These are phyloP conservation scores for Solioccasus polychromus DNA, from an alignment of 768 basidiomycete species.

Conservation along the genomic window DNA sequence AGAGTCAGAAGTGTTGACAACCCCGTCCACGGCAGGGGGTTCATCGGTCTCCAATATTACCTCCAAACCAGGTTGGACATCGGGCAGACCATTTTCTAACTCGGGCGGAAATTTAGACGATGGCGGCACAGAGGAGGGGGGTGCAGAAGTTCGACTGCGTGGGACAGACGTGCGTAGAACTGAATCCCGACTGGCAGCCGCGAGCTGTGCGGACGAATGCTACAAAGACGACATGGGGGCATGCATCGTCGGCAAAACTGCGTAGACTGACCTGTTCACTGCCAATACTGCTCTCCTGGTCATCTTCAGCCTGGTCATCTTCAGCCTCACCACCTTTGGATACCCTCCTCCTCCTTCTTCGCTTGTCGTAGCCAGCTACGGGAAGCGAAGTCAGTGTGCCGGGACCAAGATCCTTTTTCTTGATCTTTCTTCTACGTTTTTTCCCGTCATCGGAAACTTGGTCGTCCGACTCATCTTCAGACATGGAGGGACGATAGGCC, in stretches of 20 bases:
- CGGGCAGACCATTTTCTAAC: conserved; percentile 26
- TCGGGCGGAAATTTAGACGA: conserved; percentile 21
- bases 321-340: conserved; percentile 41
- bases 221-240: conserved; percentile 4
- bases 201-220: conserved; percentile 25
- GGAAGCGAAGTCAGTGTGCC: conserved; percentile 68
- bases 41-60: conserved; percentile 70
- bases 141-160: conserved; percentile 36
- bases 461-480: conserved; percentile 68
- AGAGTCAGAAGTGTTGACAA: conserved; percentile 21
- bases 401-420: conserved; percentile 48
- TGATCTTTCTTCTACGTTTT: conserved; percentile 49
- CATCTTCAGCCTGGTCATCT: conserved; percentile 44
- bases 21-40: conserved; percentile 30
- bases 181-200: conserved; percentile 37
- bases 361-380: conserved; percentile 62
- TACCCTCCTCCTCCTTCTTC: conserved; percentile 49
- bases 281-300: conserved; percentile 37
- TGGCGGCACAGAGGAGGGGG: conserved; percentile 43
- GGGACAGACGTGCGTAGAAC: conserved; percentile 36
- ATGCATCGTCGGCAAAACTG: conserved; percentile 19
- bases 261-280: conserved; percentile 41
- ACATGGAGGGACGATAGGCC: conserved; percentile 68
- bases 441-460: conserved; percentile 52
- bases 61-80: conserved; percentile 52